Percentiles rank a stretch among this genome's conserved stretches.
Conservation (phyloP, 176 grass and related monocot species). For the Poa pratensis region DNA sequence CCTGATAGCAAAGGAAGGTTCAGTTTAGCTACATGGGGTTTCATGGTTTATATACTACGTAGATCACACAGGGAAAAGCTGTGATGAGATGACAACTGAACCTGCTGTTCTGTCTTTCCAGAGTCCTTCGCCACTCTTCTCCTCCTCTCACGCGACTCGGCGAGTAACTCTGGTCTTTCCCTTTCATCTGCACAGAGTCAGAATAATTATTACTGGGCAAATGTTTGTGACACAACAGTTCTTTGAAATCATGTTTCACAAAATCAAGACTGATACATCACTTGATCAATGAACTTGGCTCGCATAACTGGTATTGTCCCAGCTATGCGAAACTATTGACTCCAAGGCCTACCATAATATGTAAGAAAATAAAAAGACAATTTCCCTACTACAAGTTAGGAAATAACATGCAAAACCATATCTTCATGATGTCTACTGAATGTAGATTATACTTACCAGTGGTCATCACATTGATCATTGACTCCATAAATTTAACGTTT, state of each 20-base stretch:
- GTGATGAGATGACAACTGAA: conserved; percentile 22
- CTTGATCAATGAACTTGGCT: background rate
- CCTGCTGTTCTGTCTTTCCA: conserved; percentile 92
- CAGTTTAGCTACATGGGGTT: background rate
- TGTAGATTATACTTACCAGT: conserved; percentile 58
- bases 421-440: background rate
- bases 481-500: conserved; percentile 85
- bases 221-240: background rate
- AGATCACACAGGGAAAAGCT: background rate
- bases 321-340: background rate
- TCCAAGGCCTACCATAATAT: conserved; percentile 7
- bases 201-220: conserved; percentile 6
- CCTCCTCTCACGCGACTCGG: conserved; percentile 81
- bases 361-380: background rate
- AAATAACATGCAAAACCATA: conserved; percentile 12
- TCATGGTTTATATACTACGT: background rate
- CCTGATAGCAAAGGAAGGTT: conserved; percentile 49
- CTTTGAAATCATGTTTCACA: background rate
- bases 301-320: background rate
- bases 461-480: conserved; percentile 92
- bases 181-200: conserved; percentile 72
- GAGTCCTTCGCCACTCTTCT: conserved; percentile 79
- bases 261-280: background rate
- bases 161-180: conserved; percentile 82
- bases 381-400: background rate